Evolutionary conservation across 345 rosid species (phyloP), one percentile per base, ranked within the genome.

Genomic region (Melaleuca alternifolia): DNA sequence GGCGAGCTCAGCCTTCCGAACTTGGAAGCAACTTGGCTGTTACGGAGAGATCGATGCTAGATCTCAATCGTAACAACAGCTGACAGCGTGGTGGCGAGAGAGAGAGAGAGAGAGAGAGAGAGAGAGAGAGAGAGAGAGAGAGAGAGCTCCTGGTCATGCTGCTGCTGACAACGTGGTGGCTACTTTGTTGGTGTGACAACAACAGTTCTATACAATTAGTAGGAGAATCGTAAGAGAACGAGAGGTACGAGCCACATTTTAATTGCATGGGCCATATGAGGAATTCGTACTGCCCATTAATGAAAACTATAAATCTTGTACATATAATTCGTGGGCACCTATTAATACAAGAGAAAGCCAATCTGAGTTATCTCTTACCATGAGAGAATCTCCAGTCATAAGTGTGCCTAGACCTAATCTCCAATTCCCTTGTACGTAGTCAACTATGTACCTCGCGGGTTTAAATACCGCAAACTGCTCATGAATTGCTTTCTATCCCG

Each of bases 401-500:
- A n/a, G 33, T 7, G 37, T 9, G 9, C 18, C 71, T 59, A 59
- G n/a, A 8, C 18, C 71, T 59, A n/a, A 59, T 59, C 37, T 59
- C 71, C 37, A 59, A 59, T 33, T 59, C 71, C 71, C 71, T 59
- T 59, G 33, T 59, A 0, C 3, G 18, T 0, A 13, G 18, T 59
- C 2, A 9, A 6, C 71, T 59, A 59, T 59, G 37, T 59, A n/a
- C 30, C 37, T 59, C 12, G 37, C 0, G 0, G 37, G 1, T 59
- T 59, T 13, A 59, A 28, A 59, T n/a, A 13, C 33, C n/a, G 71
- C 37, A 59, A 59, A 59, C 14, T 59, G 71, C 37, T 59, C 71
- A 59, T 59, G 12, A n/a, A 0, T 59, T n/a, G 71, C 0, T 59
- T 59, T 28, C 33, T 28, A n/a, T n/a, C 0, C 0, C 0, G 33